Base-by-base conservation (phyloP, 371 early-diverging fungal genomes). In the Zancudomyces culisetae region DNA sequence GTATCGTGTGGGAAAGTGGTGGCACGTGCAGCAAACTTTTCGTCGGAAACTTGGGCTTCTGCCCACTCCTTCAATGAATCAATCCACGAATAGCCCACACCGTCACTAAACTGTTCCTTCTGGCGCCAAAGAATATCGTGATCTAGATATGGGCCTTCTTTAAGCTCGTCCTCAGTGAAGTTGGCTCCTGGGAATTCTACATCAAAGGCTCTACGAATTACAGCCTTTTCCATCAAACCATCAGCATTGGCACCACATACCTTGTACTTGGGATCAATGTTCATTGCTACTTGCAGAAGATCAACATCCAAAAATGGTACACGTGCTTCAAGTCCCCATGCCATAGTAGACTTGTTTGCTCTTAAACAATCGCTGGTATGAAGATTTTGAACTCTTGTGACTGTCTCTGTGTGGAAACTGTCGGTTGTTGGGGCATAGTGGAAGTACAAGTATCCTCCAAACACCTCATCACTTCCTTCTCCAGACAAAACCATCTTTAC, bases 401-500 rank as follows among this genome's bases (percentile, higher is more conserved):
- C 85, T 22, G 80, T 80, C 69, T 95, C 96, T 52, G 76, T 68
- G 65, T 91, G 92, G 60, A 95, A 80, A 6, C 78, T 71, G 42
- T 66, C 77, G 13, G 80, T 77, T 50, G 63, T 63, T 39, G 96
- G 96, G n/a, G 96, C 89, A 42, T 74, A 63, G 74, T 93, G 89
- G 79, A 96, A 96, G 72, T 96, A 96, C 28, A 96, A 78, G 69
- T 96, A 96, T 8, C 91, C 96, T 55, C 89, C 96, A 77, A 90
- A 88, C 40, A 93, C 81, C 72, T 96, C 96, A 63, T 96, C 96
- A 40, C 81, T 71, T 52, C 96, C 96, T 71, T 96, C 96, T 52
- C 96, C 96, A 56, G 80, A 80, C 42, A 96, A 73, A 6, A 96
- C 96, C 96, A 96, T 96, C 80, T 96, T 96, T 66, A 93, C 93